Evolutionary conservation across 768 basidiomycete genomes (phyloP).

Genomic region (Termitomyces heimii): DNA sequence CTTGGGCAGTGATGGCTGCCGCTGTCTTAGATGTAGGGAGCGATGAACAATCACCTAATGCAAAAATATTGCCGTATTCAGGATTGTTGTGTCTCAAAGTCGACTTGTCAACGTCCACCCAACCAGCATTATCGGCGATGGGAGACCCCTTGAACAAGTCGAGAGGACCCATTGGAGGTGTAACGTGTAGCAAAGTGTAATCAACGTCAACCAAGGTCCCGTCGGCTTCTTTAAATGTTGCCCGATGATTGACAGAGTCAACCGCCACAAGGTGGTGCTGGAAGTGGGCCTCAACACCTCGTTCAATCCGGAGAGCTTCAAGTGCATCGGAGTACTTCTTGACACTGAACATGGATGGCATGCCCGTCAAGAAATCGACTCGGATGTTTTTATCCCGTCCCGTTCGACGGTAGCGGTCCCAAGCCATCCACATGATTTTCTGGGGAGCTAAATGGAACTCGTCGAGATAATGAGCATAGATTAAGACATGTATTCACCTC

Average conservation of each 20-base stretch:
- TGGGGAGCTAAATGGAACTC: slow-evolving; percentile 52
- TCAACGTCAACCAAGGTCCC: slow-evolving; percentile 63
- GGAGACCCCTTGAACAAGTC: slow-evolving; percentile 74
- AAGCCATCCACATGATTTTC: slow-evolving; percentile 97
- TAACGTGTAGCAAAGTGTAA: slow-evolving; percentile 80
- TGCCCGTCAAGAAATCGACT: slow-evolving; percentile 81
- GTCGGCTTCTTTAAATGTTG: slow-evolving; percentile 80
- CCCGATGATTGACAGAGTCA: slow-evolving; percentile 63
- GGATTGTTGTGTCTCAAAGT: slow-evolving; percentile 85
- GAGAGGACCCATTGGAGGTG: slow-evolving; percentile 90
- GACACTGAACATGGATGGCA: slow-evolving; percentile 95
- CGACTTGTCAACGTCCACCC: slow-evolving; percentile 80
- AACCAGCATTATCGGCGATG: slow-evolving; percentile 77
- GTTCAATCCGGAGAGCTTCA: slow-evolving; percentile 66
- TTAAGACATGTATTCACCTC: slow-evolving; percentile 41
- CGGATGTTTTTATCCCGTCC: slow-evolving; percentile 51
- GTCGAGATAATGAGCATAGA: not conserved
- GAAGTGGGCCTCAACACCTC: slow-evolving; percentile 79
- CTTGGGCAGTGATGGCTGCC: slow-evolving; percentile 88
- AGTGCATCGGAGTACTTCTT: slow-evolving; percentile 94
- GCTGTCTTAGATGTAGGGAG: slow-evolving; percentile 96
- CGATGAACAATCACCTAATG: slow-evolving; percentile 88
- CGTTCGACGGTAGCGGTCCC: slow-evolving; percentile 71
- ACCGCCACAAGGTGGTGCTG: slow-evolving; percentile 77
- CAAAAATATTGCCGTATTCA: slow-evolving; percentile 76